Percentiles rank a stretch among this genome's conserved stretches.
Evolutionary conservation across 176 grass and related monocot species (phyloP).

Genomic region (Typha latifolia): DNA sequence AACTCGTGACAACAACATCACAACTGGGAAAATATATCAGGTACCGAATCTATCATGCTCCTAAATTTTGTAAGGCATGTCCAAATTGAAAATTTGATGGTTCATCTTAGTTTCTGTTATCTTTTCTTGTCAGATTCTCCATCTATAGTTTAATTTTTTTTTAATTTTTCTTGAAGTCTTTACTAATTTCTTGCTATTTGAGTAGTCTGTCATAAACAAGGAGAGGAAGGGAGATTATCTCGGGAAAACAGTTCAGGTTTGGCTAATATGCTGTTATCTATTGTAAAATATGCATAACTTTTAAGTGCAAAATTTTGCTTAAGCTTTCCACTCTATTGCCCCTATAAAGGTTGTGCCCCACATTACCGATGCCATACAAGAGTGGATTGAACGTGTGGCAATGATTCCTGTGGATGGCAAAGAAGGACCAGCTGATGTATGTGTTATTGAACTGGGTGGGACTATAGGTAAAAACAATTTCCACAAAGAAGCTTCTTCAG

Average conservation of each 20-base stretch:
- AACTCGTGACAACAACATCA: slow-evolving; percentile 44
- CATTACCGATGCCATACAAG: slow-evolving; percentile 48
- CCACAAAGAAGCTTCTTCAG: background rate
- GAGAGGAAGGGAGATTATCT: slow-evolving; percentile 50
- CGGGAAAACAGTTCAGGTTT: slow-evolving; percentile 47
- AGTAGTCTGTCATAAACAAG: slow-evolving; percentile 38
- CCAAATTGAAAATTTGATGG: background rate
- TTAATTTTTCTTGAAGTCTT: slow-evolving; percentile 3
- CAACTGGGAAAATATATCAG: slow-evolving; percentile 49
- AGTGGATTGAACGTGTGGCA: slow-evolving; percentile 37
- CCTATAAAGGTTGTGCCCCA: slow-evolving; percentile 35
- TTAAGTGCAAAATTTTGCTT: background rate
- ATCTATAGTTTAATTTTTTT: background rate
- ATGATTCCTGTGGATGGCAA: slow-evolving; percentile 34
- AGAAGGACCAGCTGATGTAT: slow-evolving; percentile 40
- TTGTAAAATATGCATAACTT: background rate
- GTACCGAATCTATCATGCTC: slow-evolving; percentile 4
- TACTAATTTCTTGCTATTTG: slow-evolving; percentile 12
- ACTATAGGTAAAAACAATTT: slow-evolving; percentile 29
- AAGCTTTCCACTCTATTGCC: slow-evolving; percentile 6
- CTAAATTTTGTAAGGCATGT: too few relatives aligned
- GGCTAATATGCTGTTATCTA: background rate
- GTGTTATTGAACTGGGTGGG: slow-evolving; percentile 42
- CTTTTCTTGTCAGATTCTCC: background rate
- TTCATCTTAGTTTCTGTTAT: slow-evolving; percentile 1